These are phyloP conservation scores for Fusarium compactum DNA, from an alignment of 2,329 filamentous ascomycete genomes.

Conservation along the genomic window DNA sequence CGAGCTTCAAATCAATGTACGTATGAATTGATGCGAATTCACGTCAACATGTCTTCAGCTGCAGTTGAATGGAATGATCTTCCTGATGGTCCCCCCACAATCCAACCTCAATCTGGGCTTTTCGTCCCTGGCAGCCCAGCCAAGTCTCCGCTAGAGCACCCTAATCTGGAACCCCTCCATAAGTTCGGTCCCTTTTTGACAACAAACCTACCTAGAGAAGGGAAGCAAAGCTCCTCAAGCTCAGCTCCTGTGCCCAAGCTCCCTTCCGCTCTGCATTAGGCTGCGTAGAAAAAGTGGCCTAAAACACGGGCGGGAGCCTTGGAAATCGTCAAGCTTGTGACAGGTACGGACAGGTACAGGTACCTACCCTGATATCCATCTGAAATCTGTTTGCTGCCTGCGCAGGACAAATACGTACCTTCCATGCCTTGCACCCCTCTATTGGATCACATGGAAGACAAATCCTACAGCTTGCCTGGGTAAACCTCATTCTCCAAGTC, in stretches of 20 bases:
- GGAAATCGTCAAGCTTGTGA: background rate
- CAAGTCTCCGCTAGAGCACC: constrained; percentile 11
- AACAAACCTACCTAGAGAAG: constrained; percentile 11
- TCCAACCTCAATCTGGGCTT: constrained; percentile 10
- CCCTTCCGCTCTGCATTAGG: constrained; percentile 27
- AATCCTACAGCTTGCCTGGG: background rate
- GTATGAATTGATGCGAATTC: constrained; percentile 9
- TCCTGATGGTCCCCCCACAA: constrained; percentile 24
- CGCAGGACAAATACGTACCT: constrained; percentile 27
- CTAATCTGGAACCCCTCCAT: constrained; percentile 1
- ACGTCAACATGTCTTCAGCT: constrained; percentile 24
- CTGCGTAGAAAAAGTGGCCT: background rate
- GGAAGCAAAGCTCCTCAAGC: constrained; percentile 10
- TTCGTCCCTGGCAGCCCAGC: constrained; percentile 13
- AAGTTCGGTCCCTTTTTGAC: background rate
- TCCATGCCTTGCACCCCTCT: background rate
- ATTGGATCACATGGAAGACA: background rate
- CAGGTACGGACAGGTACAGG: constrained; percentile 3
- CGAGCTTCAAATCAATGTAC: background rate
- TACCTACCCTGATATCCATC: too few species aligned
- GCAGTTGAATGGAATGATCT: constrained; percentile 12
- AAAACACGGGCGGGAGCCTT: background rate
- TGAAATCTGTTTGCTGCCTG: background rate
- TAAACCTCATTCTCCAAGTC: constrained; percentile 5
- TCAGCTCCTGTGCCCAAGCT: constrained; percentile 2